phyloP scores from a whole-genome alignment of 2,329 filamentous ascomycete genomes.

The Cercospora beticola region DNA sequence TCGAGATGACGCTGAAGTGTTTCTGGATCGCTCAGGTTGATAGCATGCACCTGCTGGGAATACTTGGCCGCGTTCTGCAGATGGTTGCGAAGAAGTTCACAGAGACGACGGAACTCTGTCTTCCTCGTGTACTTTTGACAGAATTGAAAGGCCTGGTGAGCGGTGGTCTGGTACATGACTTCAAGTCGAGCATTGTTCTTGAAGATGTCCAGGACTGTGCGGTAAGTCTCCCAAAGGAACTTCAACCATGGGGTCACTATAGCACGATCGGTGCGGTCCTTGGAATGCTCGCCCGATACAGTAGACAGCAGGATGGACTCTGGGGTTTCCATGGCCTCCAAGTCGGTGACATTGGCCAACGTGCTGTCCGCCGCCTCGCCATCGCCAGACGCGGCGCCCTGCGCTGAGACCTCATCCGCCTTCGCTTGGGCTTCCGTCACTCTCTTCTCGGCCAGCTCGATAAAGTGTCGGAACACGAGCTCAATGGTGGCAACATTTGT shows the following conservation, averaged over 20 bases:
- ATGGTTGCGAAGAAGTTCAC: constrained; percentile 96
- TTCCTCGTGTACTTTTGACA: constrained; percentile 97
- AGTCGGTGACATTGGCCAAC: constrained; percentile 80
- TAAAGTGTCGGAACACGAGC: constrained; percentile 95
- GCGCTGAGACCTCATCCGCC: constrained; percentile 89
- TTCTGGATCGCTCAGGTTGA: constrained; percentile 96
- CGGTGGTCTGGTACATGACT: constrained; percentile 96
- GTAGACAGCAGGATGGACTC: constrained; percentile 97
- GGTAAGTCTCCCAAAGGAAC: constrained; percentile 99
- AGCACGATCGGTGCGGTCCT: constrained; percentile 94
- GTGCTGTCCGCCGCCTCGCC: constrained; percentile 64
- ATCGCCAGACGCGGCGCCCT: constrained; percentile 59
- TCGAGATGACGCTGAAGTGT: constrained; percentile 96
- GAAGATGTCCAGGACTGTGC: constrained; percentile 95
- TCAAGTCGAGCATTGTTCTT: constrained; percentile 98
- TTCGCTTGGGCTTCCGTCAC: constrained; percentile 94
- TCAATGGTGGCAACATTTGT: constrained; percentile 98
- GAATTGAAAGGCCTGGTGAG: constrained; percentile 97
- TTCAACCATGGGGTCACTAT: constrained; percentile 99
- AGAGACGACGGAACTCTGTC: constrained; percentile 98
- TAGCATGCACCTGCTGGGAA: constrained; percentile 97
- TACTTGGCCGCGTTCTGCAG: constrained; percentile 99
- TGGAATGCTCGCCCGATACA: constrained; percentile 95
- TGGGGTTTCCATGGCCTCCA: constrained; percentile 95
- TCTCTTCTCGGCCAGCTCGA: constrained; percentile 93